These are phyloP conservation scores for Solidago caesia DNA, from an alignment of 129 eudicot genomes.

Conservation along the genomic window DNA sequence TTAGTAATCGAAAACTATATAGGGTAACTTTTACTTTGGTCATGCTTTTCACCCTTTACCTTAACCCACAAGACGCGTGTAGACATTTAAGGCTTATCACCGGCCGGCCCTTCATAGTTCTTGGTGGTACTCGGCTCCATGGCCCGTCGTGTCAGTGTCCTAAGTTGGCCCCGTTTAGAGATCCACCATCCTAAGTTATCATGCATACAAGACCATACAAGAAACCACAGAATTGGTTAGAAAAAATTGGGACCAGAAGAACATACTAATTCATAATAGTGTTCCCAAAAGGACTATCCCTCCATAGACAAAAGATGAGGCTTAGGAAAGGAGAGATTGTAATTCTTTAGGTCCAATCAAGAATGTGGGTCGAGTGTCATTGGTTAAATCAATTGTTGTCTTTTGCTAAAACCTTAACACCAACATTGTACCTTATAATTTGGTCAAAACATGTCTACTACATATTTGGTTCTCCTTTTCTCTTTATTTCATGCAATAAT, in stretches of 20 bases:
- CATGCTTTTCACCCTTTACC: not conserved
- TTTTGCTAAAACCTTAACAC: constrained; percentile 35
- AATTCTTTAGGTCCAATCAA: constrained; percentile 30
- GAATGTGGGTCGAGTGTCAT: constrained; percentile 23
- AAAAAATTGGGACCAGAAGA: constrained; percentile 19
- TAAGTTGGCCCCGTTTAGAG: not conserved
- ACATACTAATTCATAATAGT: constrained; percentile 3
- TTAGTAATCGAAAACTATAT: not conserved
- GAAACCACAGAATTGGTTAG: not conserved
- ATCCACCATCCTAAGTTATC: not conserved
- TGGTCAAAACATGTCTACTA: constrained; percentile 30
- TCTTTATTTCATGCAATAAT: constrained; percentile 1
- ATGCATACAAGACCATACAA: not conserved
- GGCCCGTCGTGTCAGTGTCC: not conserved
- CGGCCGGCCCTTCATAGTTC: constrained; percentile 1
- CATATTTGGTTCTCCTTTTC: constrained; percentile 19
- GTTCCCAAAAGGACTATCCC: not conserved
- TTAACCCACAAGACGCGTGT: not conserved
- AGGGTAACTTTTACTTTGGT: not conserved
- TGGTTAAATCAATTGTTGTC: constrained; percentile 22
- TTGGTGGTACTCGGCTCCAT: not conserved
- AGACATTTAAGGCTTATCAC: not conserved
- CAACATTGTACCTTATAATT: constrained; percentile 24
- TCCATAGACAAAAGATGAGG: constrained; percentile 23
- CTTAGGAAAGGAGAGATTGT: constrained; percentile 19